A percentile compares a stretch with the other conserved stretches of the same genome.
Conservation (phyloP, 2,329 filamentous ascomycete species). For the Westerdykella aurantiaca region DNA sequence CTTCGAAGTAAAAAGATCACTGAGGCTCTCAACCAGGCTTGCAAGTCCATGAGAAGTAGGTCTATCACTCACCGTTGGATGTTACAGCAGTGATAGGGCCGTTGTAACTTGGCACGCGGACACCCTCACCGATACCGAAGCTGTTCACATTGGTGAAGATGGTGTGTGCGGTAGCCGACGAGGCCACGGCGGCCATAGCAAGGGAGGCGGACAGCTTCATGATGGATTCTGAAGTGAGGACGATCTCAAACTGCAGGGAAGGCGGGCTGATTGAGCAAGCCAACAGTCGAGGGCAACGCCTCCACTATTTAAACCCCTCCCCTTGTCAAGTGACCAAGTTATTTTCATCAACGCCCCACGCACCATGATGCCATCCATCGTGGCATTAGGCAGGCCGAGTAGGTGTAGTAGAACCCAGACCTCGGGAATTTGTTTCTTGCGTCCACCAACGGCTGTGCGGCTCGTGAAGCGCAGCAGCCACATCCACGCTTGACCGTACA, state of each 20-base stretch:
- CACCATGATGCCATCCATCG: background rate
- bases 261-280: background rate
- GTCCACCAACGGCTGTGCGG: slow-evolving; percentile 15
- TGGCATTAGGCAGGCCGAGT: background rate
- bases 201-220: slow-evolving; percentile 28
- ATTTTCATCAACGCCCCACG: slow-evolving; percentile 7
- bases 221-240: slow-evolving; percentile 1
- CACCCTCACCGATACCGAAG: slow-evolving; percentile 45
- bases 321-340: background rate
- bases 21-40: no score
- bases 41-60: no score
- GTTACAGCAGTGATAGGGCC: slow-evolving; percentile 5
- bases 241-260: background rate
- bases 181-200: slow-evolving; percentile 21
- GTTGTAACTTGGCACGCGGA: slow-evolving; percentile 45
- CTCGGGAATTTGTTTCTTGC: slow-evolving; percentile 7
- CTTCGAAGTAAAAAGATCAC: no score
- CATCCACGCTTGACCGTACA: slow-evolving; percentile 1
- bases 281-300: background rate
- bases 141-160: slow-evolving; percentile 48
- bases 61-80: no score
- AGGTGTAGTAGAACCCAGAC: slow-evolving; percentile 2
- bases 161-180: slow-evolving; percentile 44
- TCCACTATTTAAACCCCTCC: background rate
- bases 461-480: slow-evolving; percentile 7